Base-by-base conservation (phyloP, 768 basidiomycete genomes). In the Mycena floridula region DNA sequence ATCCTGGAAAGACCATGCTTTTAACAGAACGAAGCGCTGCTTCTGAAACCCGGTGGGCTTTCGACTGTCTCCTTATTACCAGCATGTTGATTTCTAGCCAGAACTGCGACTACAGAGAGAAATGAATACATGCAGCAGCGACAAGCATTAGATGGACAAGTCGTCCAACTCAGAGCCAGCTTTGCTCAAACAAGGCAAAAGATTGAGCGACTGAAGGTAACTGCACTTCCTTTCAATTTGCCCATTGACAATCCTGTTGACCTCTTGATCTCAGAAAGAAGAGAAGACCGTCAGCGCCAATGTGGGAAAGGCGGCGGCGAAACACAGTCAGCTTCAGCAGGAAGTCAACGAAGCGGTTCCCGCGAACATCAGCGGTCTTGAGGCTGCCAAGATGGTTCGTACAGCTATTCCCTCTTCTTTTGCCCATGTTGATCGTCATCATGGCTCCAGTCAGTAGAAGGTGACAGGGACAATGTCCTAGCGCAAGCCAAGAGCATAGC, bases 331-430 rank as follows among this genome's bases (percentile, higher is more conserved):
- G 18, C 56, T 85, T 15, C 75, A 82, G 49, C 65, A 73, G 26
- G 82, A 85, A 48, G 71, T 73, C 11, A 85, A 83, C 45, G 82
- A 86, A 16, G 83, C 85, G 11, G 65, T 84, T 58, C 82, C 85
- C 2, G 76, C 75, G 6, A 73, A 75, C 52, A 67, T 86, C n/a
- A 66, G 73, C 18, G 74, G 72, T 12, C 63, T 86, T 12, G 67
- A 82, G 47, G 68, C 61, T 9, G 76, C 72, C 4, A 76, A 79
- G 56, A 58, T 69, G 52, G 85, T 81, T 52, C 23, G 73, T 57
- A n/a, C 12, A 24, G 46, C 26, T 18, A 38, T 25, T 18, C 25
- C 11, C 35, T 47, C 8, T 35, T n/a, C 11, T 26, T 49, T 13
- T 37, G 42, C 28, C 50, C 4, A 20, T 48, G 44, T 48, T 25